Percentiles rank a stretch among this genome's conserved stretches.
phyloP scores from a whole-genome alignment of 345 rosid genomes.

The Rhodomyrtus tomentosa region DNA sequence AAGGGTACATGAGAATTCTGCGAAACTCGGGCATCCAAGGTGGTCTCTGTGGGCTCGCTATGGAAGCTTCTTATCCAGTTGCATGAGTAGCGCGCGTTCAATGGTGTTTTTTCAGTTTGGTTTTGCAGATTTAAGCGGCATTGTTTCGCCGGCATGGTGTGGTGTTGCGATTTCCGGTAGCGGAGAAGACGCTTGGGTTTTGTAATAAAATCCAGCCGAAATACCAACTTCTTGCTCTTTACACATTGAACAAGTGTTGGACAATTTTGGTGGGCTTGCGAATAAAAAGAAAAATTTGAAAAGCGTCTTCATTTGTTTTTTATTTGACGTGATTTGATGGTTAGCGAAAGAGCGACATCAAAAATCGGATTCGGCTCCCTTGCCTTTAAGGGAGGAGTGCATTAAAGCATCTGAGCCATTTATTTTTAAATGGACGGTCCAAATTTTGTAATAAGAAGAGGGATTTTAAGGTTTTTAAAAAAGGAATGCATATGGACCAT shows the following conservation, averaged over 20 bases:
- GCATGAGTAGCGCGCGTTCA: too few species aligned
- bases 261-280: background rate
- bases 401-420: too few species aligned
- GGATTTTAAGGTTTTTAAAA: too few species aligned
- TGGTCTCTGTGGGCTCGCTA: constrained; percentile 42
- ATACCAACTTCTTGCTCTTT: background rate
- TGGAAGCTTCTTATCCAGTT: constrained; percentile 21
- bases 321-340: background rate
- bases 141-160: background rate
- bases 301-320: background rate
- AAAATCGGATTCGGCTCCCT: too few species aligned
- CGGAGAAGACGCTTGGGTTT: background rate
- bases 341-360: background rate
- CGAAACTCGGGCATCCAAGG: constrained; percentile 14
- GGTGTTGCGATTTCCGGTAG: background rate
- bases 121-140: too few species aligned
- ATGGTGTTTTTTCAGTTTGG: background rate
- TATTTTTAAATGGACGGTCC: too few species aligned
- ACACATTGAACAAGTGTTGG: background rate
- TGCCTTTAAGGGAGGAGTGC: too few species aligned
- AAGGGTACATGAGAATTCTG: constrained; percentile 35
- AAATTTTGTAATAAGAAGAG: too few species aligned
- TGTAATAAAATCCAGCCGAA: background rate
- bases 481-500: too few species aligned
- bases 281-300: too few species aligned